Evolutionary conservation across 2,329 filamentous ascomycete genomes (phyloP).

Genomic region (Monilinia vaccinii-corymbosi): DNA sequence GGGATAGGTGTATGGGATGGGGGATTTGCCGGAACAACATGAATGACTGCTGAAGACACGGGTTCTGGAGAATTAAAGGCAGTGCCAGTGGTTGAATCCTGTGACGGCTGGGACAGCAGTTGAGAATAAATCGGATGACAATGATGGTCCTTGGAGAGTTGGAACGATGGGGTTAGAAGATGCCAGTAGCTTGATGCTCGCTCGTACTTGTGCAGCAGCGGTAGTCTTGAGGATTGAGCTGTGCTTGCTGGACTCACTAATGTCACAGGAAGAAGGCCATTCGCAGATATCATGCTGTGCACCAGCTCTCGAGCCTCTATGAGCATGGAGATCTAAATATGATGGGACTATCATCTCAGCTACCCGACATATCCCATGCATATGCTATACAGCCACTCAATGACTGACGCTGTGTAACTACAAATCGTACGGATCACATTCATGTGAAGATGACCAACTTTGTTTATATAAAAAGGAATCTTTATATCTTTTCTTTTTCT

Average conservation of each 20-base stretch:
- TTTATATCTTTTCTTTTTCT: too few species aligned
- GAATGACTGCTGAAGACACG: not conserved
- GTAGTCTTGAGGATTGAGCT: conserved; percentile 13
- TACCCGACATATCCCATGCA: too few species aligned
- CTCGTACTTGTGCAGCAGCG: not conserved
- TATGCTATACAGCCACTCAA: too few species aligned
- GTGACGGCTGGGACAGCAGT: not conserved
- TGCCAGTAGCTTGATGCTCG: not conserved
- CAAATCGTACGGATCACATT: too few species aligned
- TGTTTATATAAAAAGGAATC: too few species aligned
- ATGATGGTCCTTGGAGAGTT: not conserved
- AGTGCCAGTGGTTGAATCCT: not conserved
- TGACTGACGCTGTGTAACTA: too few species aligned
- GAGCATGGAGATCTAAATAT: too few species aligned
- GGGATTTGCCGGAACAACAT: not conserved
- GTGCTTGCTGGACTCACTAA: conserved; percentile 17
- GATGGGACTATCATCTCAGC: too few species aligned
- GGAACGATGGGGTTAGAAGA: not conserved
- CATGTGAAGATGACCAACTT: too few species aligned
- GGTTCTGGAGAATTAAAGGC: not conserved
- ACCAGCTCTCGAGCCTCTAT: too few species aligned
- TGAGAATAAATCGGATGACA: not conserved
- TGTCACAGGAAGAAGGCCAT: conserved; percentile 18
- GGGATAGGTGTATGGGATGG: conserved; percentile 15
- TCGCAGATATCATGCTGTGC: too few species aligned